phyloP scores from a whole-genome alignment of 2,329 filamentous ascomycete species.

The Penicillium sp. region DNA sequence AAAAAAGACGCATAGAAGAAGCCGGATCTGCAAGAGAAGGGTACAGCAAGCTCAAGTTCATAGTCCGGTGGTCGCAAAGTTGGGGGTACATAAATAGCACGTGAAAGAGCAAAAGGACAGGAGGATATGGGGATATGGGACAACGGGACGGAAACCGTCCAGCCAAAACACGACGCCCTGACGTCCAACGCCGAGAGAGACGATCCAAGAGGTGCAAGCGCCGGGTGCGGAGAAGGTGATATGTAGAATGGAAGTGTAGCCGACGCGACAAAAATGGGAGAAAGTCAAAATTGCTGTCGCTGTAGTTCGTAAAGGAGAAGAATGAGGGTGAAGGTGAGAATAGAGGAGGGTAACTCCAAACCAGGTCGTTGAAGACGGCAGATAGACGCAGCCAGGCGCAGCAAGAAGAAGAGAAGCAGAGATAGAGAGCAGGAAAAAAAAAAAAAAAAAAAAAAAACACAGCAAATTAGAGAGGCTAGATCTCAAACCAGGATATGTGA shows the following conservation, averaged over 20 bases:
- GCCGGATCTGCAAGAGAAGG: slow-evolving; percentile 8
- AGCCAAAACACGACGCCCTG: slow-evolving; percentile 33
- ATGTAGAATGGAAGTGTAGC: background rate
- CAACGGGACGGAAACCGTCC: slow-evolving; percentile 17
- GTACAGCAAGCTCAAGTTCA: slow-evolving; percentile 15
- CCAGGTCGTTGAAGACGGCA: slow-evolving; percentile 7
- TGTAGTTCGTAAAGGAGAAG: slow-evolving; percentile 15
- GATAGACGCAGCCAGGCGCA: slow-evolving; percentile 12
- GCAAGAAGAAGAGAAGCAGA: slow-evolving; percentile 10
- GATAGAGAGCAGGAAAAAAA: background rate
- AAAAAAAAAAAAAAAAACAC: background rate
- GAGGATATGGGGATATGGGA: slow-evolving; percentile 22
- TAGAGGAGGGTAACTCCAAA: slow-evolving; percentile 3
- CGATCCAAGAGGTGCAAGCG: slow-evolving; percentile 26
- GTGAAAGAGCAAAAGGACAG: slow-evolving; percentile 10
- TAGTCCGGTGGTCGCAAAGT: slow-evolving; percentile 9
- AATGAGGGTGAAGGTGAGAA: slow-evolving; percentile 2
- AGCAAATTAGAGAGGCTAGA: slow-evolving; percentile 4
- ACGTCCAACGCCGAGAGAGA: slow-evolving; percentile 34
- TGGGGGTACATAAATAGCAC: slow-evolving; percentile 1
- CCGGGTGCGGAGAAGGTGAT: slow-evolving; percentile 15
- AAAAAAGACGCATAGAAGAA: slow-evolving; percentile 5
- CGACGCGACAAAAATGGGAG: slow-evolving; percentile 10
- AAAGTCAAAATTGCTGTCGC: slow-evolving; percentile 13
- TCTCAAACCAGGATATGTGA: slow-evolving; percentile 1